Conservation (phyloP, 2,329 filamentous ascomycete species). For the Penicillium sp. region DNA sequence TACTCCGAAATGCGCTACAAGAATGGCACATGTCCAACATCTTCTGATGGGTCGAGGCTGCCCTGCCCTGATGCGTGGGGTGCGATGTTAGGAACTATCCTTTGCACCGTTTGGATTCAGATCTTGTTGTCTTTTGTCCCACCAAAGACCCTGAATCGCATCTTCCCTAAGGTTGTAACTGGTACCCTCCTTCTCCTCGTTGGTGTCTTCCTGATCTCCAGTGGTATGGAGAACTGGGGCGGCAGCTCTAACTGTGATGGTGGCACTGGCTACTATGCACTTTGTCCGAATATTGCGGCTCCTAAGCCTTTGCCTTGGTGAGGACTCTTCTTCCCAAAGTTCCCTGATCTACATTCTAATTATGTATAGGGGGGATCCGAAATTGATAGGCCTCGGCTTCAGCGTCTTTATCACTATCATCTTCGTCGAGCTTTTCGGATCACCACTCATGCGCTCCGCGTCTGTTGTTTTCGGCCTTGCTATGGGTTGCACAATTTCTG, state of each 20-base stretch:
- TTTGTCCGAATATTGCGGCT: conserved; percentile 69
- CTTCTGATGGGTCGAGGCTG: conserved; percentile 65
- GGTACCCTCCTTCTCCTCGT: conserved; percentile 73
- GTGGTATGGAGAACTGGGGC: conserved; percentile 76
- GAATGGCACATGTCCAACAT: conserved; percentile 67
- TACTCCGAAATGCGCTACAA: conserved; percentile 73
- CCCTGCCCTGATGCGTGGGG: conserved; percentile 79
- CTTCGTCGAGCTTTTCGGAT: conserved; percentile 77
- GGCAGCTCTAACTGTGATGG: conserved; percentile 51
- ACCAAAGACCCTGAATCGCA: conserved; percentile 66
- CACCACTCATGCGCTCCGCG: conserved; percentile 81
- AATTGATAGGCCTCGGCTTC: conserved; percentile 80
- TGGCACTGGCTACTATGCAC: conserved; percentile 67
- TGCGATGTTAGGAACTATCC: conserved; percentile 70
- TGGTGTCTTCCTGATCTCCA: conserved; percentile 71
- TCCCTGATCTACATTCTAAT: background rate
- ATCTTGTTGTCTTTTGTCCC: conserved; percentile 75
- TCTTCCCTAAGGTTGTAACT: conserved; percentile 80
- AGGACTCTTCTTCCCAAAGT: fast-evolving
- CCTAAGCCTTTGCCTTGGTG: conserved; percentile 73
- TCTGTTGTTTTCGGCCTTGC: conserved; percentile 75
- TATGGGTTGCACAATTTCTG: conserved; percentile 77
- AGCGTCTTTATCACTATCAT: conserved; percentile 79
- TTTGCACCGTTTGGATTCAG: conserved; percentile 69
- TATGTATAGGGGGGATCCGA: conserved; percentile 61